phyloP scores from a whole-genome alignment of 305 asterid species.

The Withania somnifera region DNA sequence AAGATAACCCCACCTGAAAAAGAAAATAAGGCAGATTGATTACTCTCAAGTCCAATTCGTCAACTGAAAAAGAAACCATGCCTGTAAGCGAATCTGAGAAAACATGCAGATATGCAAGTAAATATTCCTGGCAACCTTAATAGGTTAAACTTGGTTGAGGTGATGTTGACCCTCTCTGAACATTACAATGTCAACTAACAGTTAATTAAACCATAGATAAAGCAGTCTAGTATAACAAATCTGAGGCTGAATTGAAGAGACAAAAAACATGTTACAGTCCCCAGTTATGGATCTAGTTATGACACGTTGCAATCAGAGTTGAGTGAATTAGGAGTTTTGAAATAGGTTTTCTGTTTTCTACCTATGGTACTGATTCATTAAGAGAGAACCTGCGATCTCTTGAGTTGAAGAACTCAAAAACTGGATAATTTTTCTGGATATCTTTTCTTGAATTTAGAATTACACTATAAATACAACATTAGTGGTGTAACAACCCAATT shows the following conservation, averaged over 20 bases:
- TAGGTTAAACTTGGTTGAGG: neutral
- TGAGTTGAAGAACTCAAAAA: too few relatives aligned
- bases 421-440: too few relatives aligned
- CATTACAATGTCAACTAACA: neutral
- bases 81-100: neutral
- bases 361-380: too few relatives aligned
- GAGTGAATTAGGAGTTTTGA: too few relatives aligned
- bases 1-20: slow-evolving; percentile 82
- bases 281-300: too few relatives aligned
- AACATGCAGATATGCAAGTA: neutral
- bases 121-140: neutral
- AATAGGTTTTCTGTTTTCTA: too few relatives aligned
- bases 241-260: neutral
- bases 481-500: too few relatives aligned
- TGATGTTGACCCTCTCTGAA: neutral
- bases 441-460: too few relatives aligned
- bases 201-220: neutral
- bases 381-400: too few relatives aligned
- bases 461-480: too few relatives aligned
- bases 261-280: too few relatives aligned
- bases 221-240: neutral
- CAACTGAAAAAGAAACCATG: neutral
- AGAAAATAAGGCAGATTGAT: neutral
- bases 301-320: too few relatives aligned
- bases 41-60: slow-evolving; percentile 1